phyloP scores from a whole-genome alignment of 352 stramenopile species.

The Phytophthora sp. region DNA sequence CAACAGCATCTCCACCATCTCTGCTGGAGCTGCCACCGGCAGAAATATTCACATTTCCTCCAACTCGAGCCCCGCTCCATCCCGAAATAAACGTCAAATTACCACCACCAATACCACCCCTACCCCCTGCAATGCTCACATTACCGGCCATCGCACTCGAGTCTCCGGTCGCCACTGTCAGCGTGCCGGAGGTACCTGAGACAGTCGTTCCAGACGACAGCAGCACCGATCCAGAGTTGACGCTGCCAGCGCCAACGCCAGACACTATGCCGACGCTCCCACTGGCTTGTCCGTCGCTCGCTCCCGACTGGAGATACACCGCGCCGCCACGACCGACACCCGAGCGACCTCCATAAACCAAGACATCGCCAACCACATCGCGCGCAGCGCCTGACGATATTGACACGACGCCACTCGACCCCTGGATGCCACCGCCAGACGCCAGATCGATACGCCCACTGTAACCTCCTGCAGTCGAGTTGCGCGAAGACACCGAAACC shows the following conservation, averaged over 20 bases:
- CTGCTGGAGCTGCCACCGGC: slow-evolving; percentile 19
- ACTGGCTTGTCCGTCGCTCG: slow-evolving; percentile 24
- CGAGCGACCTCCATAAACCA: slow-evolving; percentile 29
- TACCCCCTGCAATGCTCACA: slow-evolving; percentile 19
- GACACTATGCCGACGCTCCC: slow-evolving; percentile 23
- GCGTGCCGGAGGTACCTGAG: slow-evolving; percentile 12
- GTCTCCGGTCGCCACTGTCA: slow-evolving; percentile 25
- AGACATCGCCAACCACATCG: slow-evolving; percentile 25
- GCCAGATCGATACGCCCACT: slow-evolving; percentile 22
- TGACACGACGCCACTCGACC: slow-evolving; percentile 31
- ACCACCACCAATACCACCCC: slow-evolving; percentile 21
- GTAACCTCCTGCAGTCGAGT: slow-evolving; percentile 18
- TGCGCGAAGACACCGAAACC: slow-evolving; percentile 23
- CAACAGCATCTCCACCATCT: slow-evolving; percentile 18
- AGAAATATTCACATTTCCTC: slow-evolving; percentile 30
- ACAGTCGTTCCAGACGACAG: slow-evolving; percentile 16
- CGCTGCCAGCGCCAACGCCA: slow-evolving; percentile 3
- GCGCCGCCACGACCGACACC: slow-evolving; percentile 18
- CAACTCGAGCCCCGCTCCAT: slow-evolving; percentile 21
- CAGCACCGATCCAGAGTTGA: slow-evolving; percentile 19
- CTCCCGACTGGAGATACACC: slow-evolving; percentile 26
- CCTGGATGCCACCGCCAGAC: slow-evolving; percentile 31
- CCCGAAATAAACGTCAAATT: slow-evolving; percentile 24
- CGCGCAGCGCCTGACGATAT: slow-evolving; percentile 29
- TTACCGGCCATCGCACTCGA: slow-evolving; percentile 22